phyloP scores from a whole-genome alignment of 352 stramenopile genomes.

The Phytophthora foliorum region DNA sequence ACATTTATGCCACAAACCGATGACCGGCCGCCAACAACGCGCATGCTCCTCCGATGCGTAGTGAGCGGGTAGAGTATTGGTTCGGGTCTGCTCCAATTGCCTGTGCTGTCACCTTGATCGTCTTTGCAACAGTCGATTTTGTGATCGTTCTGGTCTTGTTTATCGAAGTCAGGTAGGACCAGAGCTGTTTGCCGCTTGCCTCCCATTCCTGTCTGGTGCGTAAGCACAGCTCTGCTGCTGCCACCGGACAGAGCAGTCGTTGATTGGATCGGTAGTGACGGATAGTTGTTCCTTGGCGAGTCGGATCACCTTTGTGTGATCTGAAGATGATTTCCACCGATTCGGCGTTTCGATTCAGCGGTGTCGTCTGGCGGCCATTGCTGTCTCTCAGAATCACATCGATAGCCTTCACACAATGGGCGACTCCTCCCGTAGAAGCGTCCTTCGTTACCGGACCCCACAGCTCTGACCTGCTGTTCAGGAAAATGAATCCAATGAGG shows the following conservation, averaged over 20 bases:
- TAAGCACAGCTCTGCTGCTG: slow-evolving; percentile 11
- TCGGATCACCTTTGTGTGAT: slow-evolving; percentile 10
- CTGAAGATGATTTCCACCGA: neutral
- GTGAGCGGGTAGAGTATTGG: slow-evolving; percentile 6
- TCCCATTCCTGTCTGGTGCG: neutral
- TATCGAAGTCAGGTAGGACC: neutral
- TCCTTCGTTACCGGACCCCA: neutral
- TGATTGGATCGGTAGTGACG: neutral
- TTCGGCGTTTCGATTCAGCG: neutral
- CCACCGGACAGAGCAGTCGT: neutral
- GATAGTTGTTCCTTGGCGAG: slow-evolving; percentile 13
- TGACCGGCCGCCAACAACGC: slow-evolving; percentile 27
- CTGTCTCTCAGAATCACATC: neutral
- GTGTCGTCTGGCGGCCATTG: neutral
- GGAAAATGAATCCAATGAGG: slow-evolving; percentile 26
- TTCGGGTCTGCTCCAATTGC: neutral
- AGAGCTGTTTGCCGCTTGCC: neutral
- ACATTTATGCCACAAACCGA: too few species aligned
- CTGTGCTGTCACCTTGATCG: slow-evolving; percentile 25
- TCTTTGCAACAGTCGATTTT: too few species aligned
- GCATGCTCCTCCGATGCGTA: too few species aligned
- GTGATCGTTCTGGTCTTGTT: slow-evolving; percentile 12
- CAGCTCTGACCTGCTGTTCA: slow-evolving; percentile 25
- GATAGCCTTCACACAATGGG: neutral
- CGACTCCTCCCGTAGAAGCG: neutral